These are phyloP conservation scores for Starmera pachycereana DNA, from an alignment of 805 yeast genomes.

Conservation along the genomic window DNA sequence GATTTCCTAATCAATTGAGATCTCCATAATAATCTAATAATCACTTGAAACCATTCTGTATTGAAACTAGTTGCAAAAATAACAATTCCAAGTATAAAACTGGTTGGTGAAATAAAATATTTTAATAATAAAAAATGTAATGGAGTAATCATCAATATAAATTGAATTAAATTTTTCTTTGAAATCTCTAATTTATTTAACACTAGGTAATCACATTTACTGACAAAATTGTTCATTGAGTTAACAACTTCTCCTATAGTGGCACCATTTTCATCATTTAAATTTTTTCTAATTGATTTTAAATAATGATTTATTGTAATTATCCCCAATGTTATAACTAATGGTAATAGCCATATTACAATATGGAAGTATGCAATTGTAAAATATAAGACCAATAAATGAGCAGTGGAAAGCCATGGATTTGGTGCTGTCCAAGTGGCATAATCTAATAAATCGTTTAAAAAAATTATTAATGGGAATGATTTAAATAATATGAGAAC, in stretches of 20 bases:
- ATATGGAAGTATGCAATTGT: constrained; percentile 1
- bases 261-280: constrained; percentile 27
- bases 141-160: constrained; percentile 28
- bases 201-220: constrained; percentile 20
- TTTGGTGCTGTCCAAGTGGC: constrained; percentile 40
- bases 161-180: constrained; percentile 21
- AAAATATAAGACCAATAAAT: constrained; percentile 26
- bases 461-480: constrained; percentile 33
- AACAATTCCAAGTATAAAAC: constrained; percentile 25
- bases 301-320: constrained; percentile 30
- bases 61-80: constrained; percentile 30
- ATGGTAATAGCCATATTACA: too few relatives aligned
- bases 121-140: constrained; percentile 24
- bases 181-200: constrained; percentile 16
- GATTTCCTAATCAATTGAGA: constrained; percentile 29
- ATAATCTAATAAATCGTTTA: constrained; percentile 31
- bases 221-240: constrained; percentile 29
- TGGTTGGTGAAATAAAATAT: constrained; percentile 25
- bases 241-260: constrained; percentile 37
- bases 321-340: too few relatives aligned
- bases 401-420: constrained; percentile 27
- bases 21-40: constrained; percentile 36
- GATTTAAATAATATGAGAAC: constrained; percentile 32
- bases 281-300: constrained; percentile 31
- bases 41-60: constrained; percentile 34